These are phyloP conservation scores for Zasmidium citrigriseum DNA, from an alignment of 2,329 filamentous ascomycete genomes.

Conservation along the genomic window DNA sequence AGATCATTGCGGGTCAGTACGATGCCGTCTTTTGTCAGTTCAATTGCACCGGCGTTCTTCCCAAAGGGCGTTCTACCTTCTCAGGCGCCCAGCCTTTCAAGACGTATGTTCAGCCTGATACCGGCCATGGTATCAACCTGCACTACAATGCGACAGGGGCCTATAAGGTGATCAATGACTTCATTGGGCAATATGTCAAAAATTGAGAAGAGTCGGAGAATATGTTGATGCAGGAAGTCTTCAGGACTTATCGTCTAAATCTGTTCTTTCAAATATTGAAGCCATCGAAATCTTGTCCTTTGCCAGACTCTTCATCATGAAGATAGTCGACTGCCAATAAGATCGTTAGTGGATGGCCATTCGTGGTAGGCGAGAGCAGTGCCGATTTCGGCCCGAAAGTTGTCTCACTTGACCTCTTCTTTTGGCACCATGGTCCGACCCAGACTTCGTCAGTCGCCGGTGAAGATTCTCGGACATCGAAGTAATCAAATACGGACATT, in stretches of 20 bases:
- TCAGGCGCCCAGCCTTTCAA: conserved; percentile 32
- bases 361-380: too few species aligned
- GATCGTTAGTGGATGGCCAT: too few species aligned
- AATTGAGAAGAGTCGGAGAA: neutral
- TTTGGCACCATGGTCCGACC: neutral
- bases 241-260: too few species aligned
- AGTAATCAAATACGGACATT: neutral
- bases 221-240: neutral
- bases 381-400: neutral
- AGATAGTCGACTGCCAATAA: neutral
- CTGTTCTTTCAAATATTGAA: too few species aligned
- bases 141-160: conserved; percentile 39
- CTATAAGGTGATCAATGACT: conserved; percentile 11
- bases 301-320: neutral
- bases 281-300: too few species aligned
- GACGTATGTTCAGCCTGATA: conserved; percentile 38
- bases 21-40: conserved; percentile 36
- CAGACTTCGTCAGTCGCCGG: neutral
- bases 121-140: conserved; percentile 39
- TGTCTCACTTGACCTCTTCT: neutral
- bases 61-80: conserved; percentile 25
- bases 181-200: conserved; percentile 5
- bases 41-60: conserved; percentile 37
- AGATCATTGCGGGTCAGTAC: conserved; percentile 34
- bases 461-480: neutral